phyloP scores from a whole-genome alignment of 2,329 filamentous ascomycete genomes.

The Talaromyces sp. region DNA sequence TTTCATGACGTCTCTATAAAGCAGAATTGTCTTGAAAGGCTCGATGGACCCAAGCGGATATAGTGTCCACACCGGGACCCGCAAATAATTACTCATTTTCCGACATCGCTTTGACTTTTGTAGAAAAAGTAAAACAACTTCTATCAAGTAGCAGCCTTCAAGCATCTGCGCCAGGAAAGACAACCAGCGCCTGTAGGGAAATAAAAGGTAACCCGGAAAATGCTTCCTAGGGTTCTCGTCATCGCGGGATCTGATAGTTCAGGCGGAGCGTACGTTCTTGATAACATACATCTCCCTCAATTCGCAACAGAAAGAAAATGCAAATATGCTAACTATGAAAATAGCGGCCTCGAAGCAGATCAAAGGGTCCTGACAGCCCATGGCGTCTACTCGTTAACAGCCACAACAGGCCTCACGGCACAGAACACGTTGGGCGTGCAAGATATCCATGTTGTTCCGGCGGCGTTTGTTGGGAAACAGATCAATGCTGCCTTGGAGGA shows the following conservation, averaged over 20 bases:
- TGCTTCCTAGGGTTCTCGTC: conserved; percentile 62
- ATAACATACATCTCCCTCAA: conserved; percentile 1
- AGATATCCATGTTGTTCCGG: conserved; percentile 75
- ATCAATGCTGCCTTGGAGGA: conserved; percentile 83
- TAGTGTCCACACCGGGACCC: background rate
- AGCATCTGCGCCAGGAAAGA: background rate
- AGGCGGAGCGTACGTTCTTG: conserved; percentile 74
- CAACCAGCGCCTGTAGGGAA: background rate
- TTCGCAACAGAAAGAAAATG: background rate
- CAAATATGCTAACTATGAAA: conserved; percentile 17
- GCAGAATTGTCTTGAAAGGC: background rate
- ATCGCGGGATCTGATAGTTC: conserved; percentile 90
- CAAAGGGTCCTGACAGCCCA: conserved; percentile 92
- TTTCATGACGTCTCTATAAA: background rate
- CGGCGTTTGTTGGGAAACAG: conserved; percentile 77
- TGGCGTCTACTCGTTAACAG: conserved; percentile 93
- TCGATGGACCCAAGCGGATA: background rate
- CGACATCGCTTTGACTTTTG: conserved; percentile 5
- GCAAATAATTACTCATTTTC: background rate
- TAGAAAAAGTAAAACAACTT: background rate
- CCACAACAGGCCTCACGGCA: conserved; percentile 91
- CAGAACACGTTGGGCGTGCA: conserved; percentile 87
- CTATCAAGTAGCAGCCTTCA: background rate
- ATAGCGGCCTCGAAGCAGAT: conserved; percentile 88
- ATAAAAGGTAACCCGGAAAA: conserved; percentile 19